Conservation (phyloP, 2,329 filamentous ascomycete genomes). For the Sclerotinia subarctica region DNA sequence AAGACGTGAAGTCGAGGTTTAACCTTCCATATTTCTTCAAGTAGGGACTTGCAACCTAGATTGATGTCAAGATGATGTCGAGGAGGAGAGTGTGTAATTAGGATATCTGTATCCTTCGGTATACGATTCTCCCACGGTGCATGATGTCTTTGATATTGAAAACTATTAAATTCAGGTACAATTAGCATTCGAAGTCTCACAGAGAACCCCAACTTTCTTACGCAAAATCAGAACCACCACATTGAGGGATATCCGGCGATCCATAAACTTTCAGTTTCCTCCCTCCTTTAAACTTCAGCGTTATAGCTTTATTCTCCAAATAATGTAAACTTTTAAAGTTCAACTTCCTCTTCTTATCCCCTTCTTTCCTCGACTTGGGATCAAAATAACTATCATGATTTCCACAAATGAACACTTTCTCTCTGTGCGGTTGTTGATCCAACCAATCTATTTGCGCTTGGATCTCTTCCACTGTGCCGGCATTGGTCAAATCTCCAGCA, state of each 20-base stretch:
- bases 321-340: slow-evolving; percentile 70
- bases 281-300: slow-evolving; percentile 58
- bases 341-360: slow-evolving; percentile 55
- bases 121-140: slow-evolving; percentile 62
- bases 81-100: slow-evolving; percentile 65
- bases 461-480: slow-evolving; percentile 68
- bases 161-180: slow-evolving; percentile 38
- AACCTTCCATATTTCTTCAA: slow-evolving; percentile 57
- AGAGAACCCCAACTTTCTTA: slow-evolving; percentile 30
- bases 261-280: slow-evolving; percentile 72
- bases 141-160: slow-evolving; percentile 56
- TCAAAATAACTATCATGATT: slow-evolving; percentile 92
- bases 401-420: slow-evolving; percentile 81
- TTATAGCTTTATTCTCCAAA: slow-evolving; percentile 65
- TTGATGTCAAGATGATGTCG: slow-evolving; percentile 51
- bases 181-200: background rate
- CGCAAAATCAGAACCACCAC: slow-evolving; percentile 68
- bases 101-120: slow-evolving; percentile 57
- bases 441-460: slow-evolving; percentile 87
- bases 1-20: slow-evolving; percentile 62
- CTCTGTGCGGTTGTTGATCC: slow-evolving; percentile 64
- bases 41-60: slow-evolving; percentile 56
- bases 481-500: slow-evolving; percentile 78
- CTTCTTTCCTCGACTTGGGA: slow-evolving; percentile 53
- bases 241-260: slow-evolving; percentile 73